Conservation (phyloP, 23 red algal genomes). For the Gracilaria vermiculophylla region DNA sequence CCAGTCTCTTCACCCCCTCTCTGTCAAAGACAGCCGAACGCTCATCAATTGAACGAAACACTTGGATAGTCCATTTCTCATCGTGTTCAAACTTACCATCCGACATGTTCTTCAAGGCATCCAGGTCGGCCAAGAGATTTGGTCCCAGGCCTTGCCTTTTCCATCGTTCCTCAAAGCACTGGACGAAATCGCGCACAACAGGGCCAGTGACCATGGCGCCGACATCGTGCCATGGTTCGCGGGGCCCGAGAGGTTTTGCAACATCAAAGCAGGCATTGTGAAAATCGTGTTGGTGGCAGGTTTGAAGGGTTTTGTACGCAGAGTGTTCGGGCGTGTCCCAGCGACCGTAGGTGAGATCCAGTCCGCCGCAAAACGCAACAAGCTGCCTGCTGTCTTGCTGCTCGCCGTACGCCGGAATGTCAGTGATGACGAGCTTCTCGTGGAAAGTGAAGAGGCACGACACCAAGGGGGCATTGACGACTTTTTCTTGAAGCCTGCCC, state of each 20-base stretch:
- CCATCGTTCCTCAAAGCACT: constrained; percentile 73
- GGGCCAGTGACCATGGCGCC: constrained; percentile 35
- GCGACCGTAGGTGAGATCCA: constrained; percentile 69
- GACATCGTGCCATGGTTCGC: constrained; percentile 82
- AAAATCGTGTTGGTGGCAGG: constrained; percentile 51
- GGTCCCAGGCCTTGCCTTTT: constrained; percentile 43
- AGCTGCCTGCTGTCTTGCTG: constrained; percentile 42
- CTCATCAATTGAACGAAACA: constrained; percentile 73
- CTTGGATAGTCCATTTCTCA: constrained; percentile 74
- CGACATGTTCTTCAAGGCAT: constrained; percentile 20
- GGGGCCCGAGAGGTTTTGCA: constrained; percentile 27
- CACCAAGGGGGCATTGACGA: constrained; percentile 41
- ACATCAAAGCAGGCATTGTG: constrained; percentile 70
- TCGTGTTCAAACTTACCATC: constrained; percentile 42
- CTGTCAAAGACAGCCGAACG: constrained; percentile 47
- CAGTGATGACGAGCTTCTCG: constrained; percentile 59
- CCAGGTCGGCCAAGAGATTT: constrained; percentile 16
- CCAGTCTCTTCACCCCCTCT: constrained; percentile 30
- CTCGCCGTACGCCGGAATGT: constrained; percentile 13
- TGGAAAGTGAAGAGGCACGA: constrained; percentile 66
- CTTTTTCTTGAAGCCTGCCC: constrained; percentile 30
- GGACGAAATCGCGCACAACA: constrained; percentile 45
- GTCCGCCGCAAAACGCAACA: constrained; percentile 62
- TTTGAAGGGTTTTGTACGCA: constrained; percentile 31
- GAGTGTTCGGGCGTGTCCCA: constrained; percentile 66